These are phyloP conservation scores for Odontarrhena argentea DNA, from an alignment of 345 rosid species.

Conservation along the genomic window DNA sequence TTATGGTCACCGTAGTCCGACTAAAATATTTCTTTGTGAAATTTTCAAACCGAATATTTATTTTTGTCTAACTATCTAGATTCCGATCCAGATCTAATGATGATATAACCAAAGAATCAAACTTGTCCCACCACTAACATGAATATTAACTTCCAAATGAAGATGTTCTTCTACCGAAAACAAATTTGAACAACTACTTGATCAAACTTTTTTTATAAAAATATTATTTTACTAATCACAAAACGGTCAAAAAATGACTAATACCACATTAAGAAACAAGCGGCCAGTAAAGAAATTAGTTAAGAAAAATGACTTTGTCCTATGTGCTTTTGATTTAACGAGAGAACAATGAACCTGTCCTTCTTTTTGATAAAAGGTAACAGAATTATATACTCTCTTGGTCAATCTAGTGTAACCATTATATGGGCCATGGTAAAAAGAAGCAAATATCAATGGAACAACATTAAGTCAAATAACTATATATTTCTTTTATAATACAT, in stretches of 20 bases:
- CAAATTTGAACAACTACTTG: slow-evolving; percentile 35
- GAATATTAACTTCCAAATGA: slow-evolving; percentile 15
- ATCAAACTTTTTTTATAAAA: slow-evolving; percentile 4
- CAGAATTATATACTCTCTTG: slow-evolving; percentile 10
- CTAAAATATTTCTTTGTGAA: background rate
- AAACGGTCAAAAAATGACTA: slow-evolving; percentile 41
- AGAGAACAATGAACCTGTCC: slow-evolving; percentile 28
- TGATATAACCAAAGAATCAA: background rate
- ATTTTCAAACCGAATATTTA: background rate
- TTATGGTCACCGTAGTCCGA: background rate
- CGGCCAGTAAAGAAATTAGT: slow-evolving; percentile 21
- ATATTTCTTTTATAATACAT: background rate
- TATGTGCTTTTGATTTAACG: slow-evolving; percentile 13
- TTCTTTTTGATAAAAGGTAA: slow-evolving; percentile 32
- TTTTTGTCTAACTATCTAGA: background rate
- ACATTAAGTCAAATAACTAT: slow-evolving; percentile 18
- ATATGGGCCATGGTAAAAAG: slow-evolving; percentile 18
- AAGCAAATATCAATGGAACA: background rate
- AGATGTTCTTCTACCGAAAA: slow-evolving; percentile 5
- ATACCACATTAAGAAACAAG: slow-evolving; percentile 28
- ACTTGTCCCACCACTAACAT: slow-evolving; percentile 15
- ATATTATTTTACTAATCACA: slow-evolving; percentile 15
- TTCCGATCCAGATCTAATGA: background rate
- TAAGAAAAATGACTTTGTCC: slow-evolving; percentile 22
- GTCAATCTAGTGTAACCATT: slow-evolving; percentile 22